Evolutionary conservation across 2,329 filamentous ascomycete species (phyloP), one percentile per base, ranked within the genome.

Genomic region (Mycosphaerelloides madeirae): DNA sequence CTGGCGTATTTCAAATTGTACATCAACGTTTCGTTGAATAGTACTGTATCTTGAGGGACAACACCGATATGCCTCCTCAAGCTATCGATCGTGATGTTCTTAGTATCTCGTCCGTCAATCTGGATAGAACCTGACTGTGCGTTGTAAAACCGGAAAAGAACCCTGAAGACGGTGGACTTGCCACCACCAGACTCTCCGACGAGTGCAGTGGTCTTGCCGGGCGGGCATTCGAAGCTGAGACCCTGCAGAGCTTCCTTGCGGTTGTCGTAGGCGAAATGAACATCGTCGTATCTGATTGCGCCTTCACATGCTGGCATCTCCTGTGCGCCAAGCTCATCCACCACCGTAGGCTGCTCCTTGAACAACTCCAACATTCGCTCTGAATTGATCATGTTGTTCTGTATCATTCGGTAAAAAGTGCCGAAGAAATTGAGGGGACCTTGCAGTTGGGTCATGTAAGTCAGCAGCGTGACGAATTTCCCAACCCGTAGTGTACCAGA

Each of bases 141-240:
- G 62, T 96, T 94, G 73, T 97, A 98, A 68, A 96, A 98, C 14
- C 93, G 85, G 75, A 95, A 97, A 64, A 98, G 82, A 38, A 97
- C 78, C 39, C 93, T 85, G 73, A 98, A 96, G 19, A 98, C 79
- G 0, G 93, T 98, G 2, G 91, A 97, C 67, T 98, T 98, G 54
- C 93, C 93, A 47, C 93, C 93, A 35, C 93, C 93, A 25, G 91
- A 97, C 66, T 97, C 91, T 52, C 93, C 93, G 14, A 98, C 93
- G 53, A 98, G 83, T 1, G 93, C 93, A 5, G 91, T 98, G 0
- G 90, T 97, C 1, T 89, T 96, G 41, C 93, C 93, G 2, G 93
- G 90, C 14, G 74, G 71, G 65, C 90, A 96, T 52, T 84, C 83
- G 67, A 98, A 97, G 52, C 79, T 84, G 38, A 98, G 76, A 35